phyloP scores from a whole-genome alignment of 2,329 filamentous ascomycete species.

The Juglanconis oblonga region DNA sequence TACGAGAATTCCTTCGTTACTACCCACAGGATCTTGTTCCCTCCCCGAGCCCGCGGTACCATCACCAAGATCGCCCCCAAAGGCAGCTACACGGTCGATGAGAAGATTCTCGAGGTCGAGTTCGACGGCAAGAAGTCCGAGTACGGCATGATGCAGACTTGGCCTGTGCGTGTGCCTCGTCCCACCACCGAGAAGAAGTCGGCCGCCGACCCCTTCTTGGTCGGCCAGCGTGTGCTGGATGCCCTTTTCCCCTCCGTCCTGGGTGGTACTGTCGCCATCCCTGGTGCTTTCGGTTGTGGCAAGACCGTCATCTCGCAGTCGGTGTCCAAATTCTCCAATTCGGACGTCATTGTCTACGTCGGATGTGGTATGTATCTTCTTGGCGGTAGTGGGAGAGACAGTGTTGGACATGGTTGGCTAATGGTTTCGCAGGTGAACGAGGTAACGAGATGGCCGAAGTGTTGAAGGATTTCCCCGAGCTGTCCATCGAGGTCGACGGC shows the following conservation, averaged over 20 bases:
- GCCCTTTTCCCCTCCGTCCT: slow-evolving; percentile 95
- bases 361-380: slow-evolving; percentile 49
- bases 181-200: slow-evolving; percentile 89
- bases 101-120: slow-evolving; percentile 92
- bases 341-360: slow-evolving; percentile 97
- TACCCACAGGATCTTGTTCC: slow-evolving; percentile 89
- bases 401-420: neutral
- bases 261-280: slow-evolving; percentile 96
- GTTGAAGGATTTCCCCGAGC: slow-evolving; percentile 98
- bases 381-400: slow-evolving; percentile 24
- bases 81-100: slow-evolving; percentile 89
- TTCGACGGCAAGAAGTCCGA: slow-evolving; percentile 95
- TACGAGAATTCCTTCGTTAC: slow-evolving; percentile 94
- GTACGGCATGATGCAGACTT: slow-evolving; percentile 97
- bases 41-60: slow-evolving; percentile 83
- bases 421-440: slow-evolving; percentile 63
- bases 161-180: slow-evolving; percentile 94
- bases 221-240: slow-evolving; percentile 94
- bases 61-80: slow-evolving; percentile 89
- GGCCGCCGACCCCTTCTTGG: slow-evolving; percentile 86
- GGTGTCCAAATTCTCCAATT: slow-evolving; percentile 99
- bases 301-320: slow-evolving; percentile 99
- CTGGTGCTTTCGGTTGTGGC: slow-evolving; percentile 95
- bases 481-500: slow-evolving; percentile 90
- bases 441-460: slow-evolving; percentile 99